These are phyloP conservation scores for Carex cristatella DNA, from an alignment of 176 grass and related monocot species.

Conservation along the genomic window DNA sequence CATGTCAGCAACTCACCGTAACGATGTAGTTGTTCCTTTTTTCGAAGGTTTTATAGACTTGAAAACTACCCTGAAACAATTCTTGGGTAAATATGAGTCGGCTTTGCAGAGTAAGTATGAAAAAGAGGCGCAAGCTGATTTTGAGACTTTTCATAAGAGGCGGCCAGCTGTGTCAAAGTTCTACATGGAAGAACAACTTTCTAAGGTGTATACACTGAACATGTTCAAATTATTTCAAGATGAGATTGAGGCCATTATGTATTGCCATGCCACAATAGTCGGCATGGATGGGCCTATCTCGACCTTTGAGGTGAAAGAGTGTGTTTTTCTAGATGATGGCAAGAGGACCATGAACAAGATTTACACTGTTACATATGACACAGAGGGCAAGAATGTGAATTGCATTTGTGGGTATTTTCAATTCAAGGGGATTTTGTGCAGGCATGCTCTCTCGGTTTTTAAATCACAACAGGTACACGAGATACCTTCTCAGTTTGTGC, in stretches of 20 bases:
- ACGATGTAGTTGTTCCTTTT: slow-evolving; percentile 63
- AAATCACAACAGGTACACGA: slow-evolving; percentile 92
- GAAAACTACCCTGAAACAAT: slow-evolving; percentile 88
- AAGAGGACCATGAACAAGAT: slow-evolving; percentile 80
- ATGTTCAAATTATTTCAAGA: slow-evolving; percentile 97
- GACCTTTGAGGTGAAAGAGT: slow-evolving; percentile 86
- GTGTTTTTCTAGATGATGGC: slow-evolving; percentile 84
- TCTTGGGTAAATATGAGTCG: slow-evolving; percentile 79
- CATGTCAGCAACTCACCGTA: slow-evolving; percentile 72
- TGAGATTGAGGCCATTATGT: slow-evolving; percentile 99
- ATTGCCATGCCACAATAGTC: slow-evolving; percentile 74
- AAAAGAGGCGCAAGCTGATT: slow-evolving; percentile 94
- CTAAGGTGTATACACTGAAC: slow-evolving; percentile 90
- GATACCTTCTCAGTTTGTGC: slow-evolving; percentile 74
- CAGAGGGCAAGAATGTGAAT: slow-evolving; percentile 61
- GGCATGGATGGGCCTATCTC: slow-evolving; percentile 43
- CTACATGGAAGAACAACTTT: slow-evolving; percentile 97
- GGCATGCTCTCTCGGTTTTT: slow-evolving; percentile 79
- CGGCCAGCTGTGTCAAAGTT: slow-evolving; percentile 84
- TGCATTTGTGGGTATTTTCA: slow-evolving; percentile 99
- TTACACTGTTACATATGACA: slow-evolving; percentile 64
- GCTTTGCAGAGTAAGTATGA: slow-evolving; percentile 84
- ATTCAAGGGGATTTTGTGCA: slow-evolving; percentile 84
- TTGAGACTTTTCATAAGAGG: slow-evolving; percentile 96
- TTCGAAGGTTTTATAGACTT: slow-evolving; percentile 86